phyloP scores from a whole-genome alignment of 306 rosid genomes.

The Delonix regia region DNA sequence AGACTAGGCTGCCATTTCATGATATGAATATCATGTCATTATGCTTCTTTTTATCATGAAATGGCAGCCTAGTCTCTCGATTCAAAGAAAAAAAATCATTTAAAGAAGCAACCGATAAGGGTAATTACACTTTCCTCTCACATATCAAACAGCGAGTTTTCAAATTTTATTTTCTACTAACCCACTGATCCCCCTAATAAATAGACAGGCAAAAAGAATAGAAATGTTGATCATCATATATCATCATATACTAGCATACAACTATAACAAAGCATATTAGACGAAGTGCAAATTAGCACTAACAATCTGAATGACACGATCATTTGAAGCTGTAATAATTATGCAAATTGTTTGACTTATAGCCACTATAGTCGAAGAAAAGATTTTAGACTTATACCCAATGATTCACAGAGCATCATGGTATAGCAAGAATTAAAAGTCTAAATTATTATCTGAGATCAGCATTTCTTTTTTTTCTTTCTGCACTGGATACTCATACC shows the following conservation, averaged over 20 bases:
- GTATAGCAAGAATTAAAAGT: constrained; percentile 10
- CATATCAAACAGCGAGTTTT: constrained; percentile 6
- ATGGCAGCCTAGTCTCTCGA: not conserved
- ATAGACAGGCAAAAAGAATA: constrained; percentile 7
- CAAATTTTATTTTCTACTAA: not conserved
- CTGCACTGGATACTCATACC: constrained; percentile 1
- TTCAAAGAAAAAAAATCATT: not conserved
- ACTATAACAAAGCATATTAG: too few species aligned
- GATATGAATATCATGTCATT: too few species aligned
- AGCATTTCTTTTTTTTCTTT: not conserved
- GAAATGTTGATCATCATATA: not conserved
- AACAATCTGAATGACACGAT: not conserved
- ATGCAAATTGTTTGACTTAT: not conserved
- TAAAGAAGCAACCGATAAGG: not conserved
- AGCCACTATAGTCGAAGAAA: constrained; percentile 7
- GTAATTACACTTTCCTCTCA: not conserved
- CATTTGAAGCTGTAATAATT: constrained; percentile 4
- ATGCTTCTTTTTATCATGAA: too few species aligned
- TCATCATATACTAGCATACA: constrained; percentile 3
- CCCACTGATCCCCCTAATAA: not conserved
- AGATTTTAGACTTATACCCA: constrained; percentile 12
- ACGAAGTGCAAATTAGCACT: not conserved
- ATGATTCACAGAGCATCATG: constrained; percentile 7
- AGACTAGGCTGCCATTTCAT: not conserved
- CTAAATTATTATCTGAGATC: constrained; percentile 17